phyloP scores from a whole-genome alignment of 176 grass and related monocot genomes.

The Carex myosuroides region DNA sequence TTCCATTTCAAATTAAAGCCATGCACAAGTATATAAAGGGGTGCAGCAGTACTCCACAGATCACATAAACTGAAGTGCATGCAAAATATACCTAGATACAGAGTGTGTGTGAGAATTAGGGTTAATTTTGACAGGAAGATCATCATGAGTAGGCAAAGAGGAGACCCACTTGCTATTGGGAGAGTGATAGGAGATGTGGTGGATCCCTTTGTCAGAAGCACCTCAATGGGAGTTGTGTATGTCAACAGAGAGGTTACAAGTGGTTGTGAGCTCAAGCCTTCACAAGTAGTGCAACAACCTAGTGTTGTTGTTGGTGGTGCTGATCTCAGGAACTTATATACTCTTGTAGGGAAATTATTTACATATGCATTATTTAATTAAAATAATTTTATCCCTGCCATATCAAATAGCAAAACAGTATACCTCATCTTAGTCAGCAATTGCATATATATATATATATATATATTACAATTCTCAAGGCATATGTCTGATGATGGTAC shows the following conservation, averaged over 20 bases:
- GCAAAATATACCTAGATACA: neutral
- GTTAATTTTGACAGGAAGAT: constrained; percentile 11
- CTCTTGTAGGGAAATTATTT: constrained; percentile 44
- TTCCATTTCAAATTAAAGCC: neutral
- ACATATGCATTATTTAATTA: neutral
- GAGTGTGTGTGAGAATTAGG: neutral
- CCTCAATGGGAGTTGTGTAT: constrained; percentile 38
- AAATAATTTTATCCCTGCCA: neutral
- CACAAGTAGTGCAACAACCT: constrained; percentile 55
- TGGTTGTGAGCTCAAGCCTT: constrained; percentile 80
- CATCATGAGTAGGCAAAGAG: constrained; percentile 40
- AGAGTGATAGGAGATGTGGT: constrained; percentile 87
- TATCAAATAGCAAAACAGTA: neutral
- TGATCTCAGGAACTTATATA: constrained; percentile 80
- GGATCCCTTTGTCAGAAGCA: constrained; percentile 53
- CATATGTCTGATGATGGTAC: too few relatives aligned
- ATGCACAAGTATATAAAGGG: constrained; percentile 9
- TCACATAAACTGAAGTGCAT: neutral
- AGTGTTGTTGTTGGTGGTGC: constrained; percentile 69
- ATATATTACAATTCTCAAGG: too few relatives aligned
- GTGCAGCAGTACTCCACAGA: neutral
- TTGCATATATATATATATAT: too few relatives aligned
- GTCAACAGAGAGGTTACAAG: constrained; percentile 39
- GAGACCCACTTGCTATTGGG: constrained; percentile 64
- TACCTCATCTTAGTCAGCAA: neutral